Evolutionary conservation across 2,329 filamentous ascomycete genomes (phyloP).

Genomic region (Trichoderma koningii): DNA sequence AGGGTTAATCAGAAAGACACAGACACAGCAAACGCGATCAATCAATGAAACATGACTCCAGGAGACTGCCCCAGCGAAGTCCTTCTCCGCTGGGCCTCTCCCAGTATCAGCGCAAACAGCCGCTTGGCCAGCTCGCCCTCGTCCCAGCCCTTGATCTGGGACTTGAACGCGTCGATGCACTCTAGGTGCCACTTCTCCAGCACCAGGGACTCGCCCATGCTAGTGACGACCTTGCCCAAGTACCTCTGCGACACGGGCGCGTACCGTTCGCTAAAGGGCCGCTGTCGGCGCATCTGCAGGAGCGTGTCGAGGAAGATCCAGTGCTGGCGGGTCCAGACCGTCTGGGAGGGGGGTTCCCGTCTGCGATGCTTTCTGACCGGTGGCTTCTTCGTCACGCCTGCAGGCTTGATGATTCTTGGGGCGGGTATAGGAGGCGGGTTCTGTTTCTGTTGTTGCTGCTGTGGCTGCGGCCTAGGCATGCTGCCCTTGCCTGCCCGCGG

Average conservation of each 20-base stretch:
- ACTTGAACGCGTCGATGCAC: constrained; percentile 56
- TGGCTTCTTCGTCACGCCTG: constrained; percentile 26
- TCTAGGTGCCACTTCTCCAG: constrained; percentile 61
- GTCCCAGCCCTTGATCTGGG: constrained; percentile 53
- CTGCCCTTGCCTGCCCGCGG: constrained; percentile 31
- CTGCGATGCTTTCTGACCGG: neutral
- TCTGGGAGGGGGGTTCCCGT: constrained; percentile 43
- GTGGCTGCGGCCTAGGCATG: constrained; percentile 28
- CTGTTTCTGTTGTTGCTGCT: neutral
- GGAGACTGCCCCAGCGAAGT: constrained; percentile 28
- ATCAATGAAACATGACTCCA: constrained; percentile 41
- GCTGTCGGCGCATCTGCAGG: constrained; percentile 50
- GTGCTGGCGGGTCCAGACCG: constrained; percentile 53
- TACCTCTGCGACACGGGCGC: constrained; percentile 40
- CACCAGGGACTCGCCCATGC: constrained; percentile 49
- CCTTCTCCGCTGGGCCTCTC: constrained; percentile 45
- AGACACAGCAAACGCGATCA: neutral
- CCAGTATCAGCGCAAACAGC: constrained; percentile 55
- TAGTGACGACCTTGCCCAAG: constrained; percentile 52
- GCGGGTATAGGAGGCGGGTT: neutral
- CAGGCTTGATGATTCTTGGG: neutral
- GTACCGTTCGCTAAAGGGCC: constrained; percentile 40
- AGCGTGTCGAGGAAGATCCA: constrained; percentile 57
- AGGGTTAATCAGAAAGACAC: neutral
- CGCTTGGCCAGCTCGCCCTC: constrained; percentile 53